These are phyloP conservation scores for Pseudocercospora crystallina DNA, from an alignment of 2,329 filamentous ascomycete genomes.

Conservation along the genomic window DNA sequence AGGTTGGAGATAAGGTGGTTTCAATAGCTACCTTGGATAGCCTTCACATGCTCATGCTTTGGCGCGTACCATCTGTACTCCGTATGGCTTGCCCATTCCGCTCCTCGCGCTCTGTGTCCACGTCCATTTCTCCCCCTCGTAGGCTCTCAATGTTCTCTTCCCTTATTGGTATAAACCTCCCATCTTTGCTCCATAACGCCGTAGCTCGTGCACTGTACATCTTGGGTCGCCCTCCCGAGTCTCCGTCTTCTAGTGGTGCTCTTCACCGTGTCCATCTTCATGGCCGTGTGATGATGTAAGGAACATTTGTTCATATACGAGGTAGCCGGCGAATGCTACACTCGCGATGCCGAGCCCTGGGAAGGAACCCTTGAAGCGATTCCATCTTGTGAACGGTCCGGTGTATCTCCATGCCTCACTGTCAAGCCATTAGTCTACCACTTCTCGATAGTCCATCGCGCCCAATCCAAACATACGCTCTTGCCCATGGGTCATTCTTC, in stretches of 20 bases:
- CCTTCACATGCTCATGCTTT: too few relatives aligned
- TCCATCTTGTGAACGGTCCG: slow-evolving; percentile 81
- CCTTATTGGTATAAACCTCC: too few relatives aligned
- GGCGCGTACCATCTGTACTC: too few relatives aligned
- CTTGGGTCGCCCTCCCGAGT: background rate
- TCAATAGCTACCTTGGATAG: too few relatives aligned
- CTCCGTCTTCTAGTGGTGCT: slow-evolving; percentile 20
- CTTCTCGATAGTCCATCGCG: background rate
- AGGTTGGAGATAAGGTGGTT: too few relatives aligned
- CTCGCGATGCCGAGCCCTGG: slow-evolving; percentile 90
- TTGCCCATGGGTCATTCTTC: slow-evolving; percentile 62
- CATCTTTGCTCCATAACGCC: too few relatives aligned
- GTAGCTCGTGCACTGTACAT: slow-evolving; percentile 16
- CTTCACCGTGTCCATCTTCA: slow-evolving; percentile 23
- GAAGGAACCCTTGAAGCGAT: slow-evolving; percentile 83
- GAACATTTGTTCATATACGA: slow-evolving; percentile 86
- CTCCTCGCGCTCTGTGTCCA: too few relatives aligned
- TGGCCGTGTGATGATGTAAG: slow-evolving; percentile 40
- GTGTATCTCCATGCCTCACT: slow-evolving; percentile 96
- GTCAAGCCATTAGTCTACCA: slow-evolving; percentile 17
- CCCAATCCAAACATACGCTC: slow-evolving; percentile 51
- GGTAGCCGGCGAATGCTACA: slow-evolving; percentile 87
- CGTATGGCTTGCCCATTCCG: too few relatives aligned
- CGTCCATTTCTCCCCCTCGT: too few relatives aligned
- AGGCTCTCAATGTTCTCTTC: too few relatives aligned